Conservation (phyloP, 2,329 filamentous ascomycete genomes). For the Cordyceps cateniannulata region DNA sequence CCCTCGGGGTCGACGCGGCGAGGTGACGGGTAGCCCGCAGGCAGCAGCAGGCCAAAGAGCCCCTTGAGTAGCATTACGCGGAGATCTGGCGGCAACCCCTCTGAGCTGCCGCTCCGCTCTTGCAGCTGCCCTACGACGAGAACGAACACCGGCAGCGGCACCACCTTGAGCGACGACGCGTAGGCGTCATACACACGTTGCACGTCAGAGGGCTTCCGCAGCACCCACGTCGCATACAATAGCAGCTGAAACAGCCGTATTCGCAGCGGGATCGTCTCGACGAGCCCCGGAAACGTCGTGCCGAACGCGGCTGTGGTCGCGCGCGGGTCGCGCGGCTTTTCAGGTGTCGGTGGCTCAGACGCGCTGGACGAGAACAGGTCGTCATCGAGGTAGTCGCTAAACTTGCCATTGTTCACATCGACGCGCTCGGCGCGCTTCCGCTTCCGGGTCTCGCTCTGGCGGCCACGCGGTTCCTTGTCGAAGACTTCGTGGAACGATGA, state of each 20-base stretch:
- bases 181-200: conserved; percentile 54
- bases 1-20: conserved; percentile 29
- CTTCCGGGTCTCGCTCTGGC: conserved; percentile 35
- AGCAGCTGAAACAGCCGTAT: conserved; percentile 56
- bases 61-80: conserved; percentile 40
- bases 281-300: conserved; percentile 22
- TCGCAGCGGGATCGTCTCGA: conserved; percentile 54
- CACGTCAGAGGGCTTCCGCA: conserved; percentile 36
- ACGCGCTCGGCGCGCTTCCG: conserved; percentile 42
- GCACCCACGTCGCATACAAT: conserved; percentile 39
- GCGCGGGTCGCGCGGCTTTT: conserved; percentile 27
- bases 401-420: conserved; percentile 54
- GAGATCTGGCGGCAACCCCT: conserved; percentile 29
- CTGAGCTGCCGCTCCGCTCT: conserved; percentile 17
- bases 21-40: conserved; percentile 35
- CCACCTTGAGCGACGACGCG: conserved; percentile 48
- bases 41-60: conserved; percentile 39
- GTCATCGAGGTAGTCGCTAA: conserved; percentile 54
- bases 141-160: conserved; percentile 52
- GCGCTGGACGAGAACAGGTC: conserved; percentile 43
- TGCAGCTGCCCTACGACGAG: conserved; percentile 40
- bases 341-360: conserved; percentile 40
- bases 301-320: conserved; percentile 18
- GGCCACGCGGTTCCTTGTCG: conserved; percentile 48
- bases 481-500: conserved; percentile 61